Evolutionary conservation across 352 stramenopile genomes (phyloP).

Genomic region (Plasmopara viticola): DNA sequence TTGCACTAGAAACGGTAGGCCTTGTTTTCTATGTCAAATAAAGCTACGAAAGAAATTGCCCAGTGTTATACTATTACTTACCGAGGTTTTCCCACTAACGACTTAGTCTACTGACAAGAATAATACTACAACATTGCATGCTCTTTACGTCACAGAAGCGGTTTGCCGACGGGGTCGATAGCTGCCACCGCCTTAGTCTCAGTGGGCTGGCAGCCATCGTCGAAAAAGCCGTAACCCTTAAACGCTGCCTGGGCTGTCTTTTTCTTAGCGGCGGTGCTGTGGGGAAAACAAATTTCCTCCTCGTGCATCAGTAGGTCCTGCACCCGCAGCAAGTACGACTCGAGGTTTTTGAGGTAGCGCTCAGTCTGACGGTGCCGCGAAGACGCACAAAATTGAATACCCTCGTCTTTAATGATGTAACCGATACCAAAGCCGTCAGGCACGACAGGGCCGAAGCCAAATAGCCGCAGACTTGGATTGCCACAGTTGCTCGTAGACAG

Average conservation of each 20-base stretch:
- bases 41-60: no score
- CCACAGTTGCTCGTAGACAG: slow-evolving; percentile 96
- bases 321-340: slow-evolving; percentile 71
- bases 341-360: slow-evolving; percentile 79
- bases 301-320: slow-evolving; percentile 76
- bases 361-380: slow-evolving; percentile 79
- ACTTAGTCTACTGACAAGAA: neutral
- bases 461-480: slow-evolving; percentile 91
- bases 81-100: no score
- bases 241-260: slow-evolving; percentile 41
- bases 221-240: slow-evolving; percentile 81
- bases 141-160: slow-evolving; percentile 19
- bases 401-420: slow-evolving; percentile 97
- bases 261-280: slow-evolving; percentile 46
- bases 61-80: no score
- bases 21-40: no score
- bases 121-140: neutral
- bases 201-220: slow-evolving; percentile 36
- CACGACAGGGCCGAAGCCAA: slow-evolving; percentile 92
- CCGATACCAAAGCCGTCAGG: slow-evolving; percentile 94
- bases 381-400: slow-evolving; percentile 84
- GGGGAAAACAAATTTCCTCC: slow-evolving; percentile 69
- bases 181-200: slow-evolving; percentile 26
- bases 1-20: no score
- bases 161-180: slow-evolving; percentile 30